Percentiles rank a stretch among this genome's conserved stretches.
These are phyloP conservation scores for Calcarisporium arbuscula DNA, from an alignment of 2,329 filamentous ascomycete genomes.

Conservation along the genomic window DNA sequence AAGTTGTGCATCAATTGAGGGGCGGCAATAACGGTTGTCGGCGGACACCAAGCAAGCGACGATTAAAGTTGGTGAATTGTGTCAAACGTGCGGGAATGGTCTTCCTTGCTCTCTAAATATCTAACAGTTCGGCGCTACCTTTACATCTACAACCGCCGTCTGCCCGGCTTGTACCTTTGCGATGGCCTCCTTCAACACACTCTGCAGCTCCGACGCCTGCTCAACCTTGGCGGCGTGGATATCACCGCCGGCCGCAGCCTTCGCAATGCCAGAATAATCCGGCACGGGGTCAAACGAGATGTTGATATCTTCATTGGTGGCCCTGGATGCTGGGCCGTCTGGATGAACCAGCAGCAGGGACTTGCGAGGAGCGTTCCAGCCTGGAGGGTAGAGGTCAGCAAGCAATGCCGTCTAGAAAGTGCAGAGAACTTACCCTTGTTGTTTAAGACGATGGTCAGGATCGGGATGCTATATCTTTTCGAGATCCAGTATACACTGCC, in stretches of 20 bases:
- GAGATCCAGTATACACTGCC: constrained; percentile 52
- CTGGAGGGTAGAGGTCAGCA: constrained; percentile 22
- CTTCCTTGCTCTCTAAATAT: no score
- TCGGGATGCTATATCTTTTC: constrained; percentile 45
- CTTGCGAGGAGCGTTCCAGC: constrained; percentile 54
- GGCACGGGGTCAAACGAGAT: constrained; percentile 53
- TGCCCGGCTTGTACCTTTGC: constrained; percentile 42
- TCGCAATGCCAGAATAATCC: constrained; percentile 54
- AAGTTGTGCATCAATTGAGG: no score
- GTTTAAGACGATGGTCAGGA: constrained; percentile 50
- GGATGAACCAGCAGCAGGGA: constrained; percentile 54
- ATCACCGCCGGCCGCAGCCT: constrained; percentile 50
- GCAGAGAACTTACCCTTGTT: constrained; percentile 39
- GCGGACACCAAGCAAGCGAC: no score
- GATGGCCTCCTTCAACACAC: constrained; percentile 43
- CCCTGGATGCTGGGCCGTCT: constrained; percentile 45
- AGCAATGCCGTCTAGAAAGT: neutral
- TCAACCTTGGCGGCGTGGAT: constrained; percentile 44
- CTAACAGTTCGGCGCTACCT: constrained; percentile 41
- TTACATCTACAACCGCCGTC: constrained; percentile 48
- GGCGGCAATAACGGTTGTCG: no score
- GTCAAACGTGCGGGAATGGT: neutral
- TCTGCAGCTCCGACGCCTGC: constrained; percentile 38
- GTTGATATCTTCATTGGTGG: constrained; percentile 56
- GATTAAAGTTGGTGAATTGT: neutral